A percentile compares a stretch with the other conserved stretches of the same genome.
Evolutionary conservation across 371 early-diverging fungal species (phyloP).

Genomic region (Rhizomucor pusillus): DNA sequence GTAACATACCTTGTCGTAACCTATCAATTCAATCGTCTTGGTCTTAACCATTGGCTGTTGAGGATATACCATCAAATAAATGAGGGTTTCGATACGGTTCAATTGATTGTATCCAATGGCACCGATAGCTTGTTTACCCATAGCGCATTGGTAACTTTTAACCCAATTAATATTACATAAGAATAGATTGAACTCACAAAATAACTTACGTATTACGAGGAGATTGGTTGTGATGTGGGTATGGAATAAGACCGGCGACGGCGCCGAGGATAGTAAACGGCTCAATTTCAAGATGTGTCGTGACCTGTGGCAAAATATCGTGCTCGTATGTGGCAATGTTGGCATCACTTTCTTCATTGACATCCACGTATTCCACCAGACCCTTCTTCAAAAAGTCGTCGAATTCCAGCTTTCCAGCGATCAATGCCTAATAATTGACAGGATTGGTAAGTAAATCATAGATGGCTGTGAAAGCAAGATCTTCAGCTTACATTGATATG

Average conservation of each 20-base stretch:
- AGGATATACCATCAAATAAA: slow-evolving; percentile 96
- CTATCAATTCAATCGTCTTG: slow-evolving; percentile 96
- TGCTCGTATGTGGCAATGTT: slow-evolving; percentile 90
- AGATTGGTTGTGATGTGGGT: slow-evolving; percentile 99
- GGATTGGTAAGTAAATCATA: slow-evolving; percentile 7
- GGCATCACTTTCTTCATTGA: slow-evolving; percentile 98
- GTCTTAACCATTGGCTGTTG: slow-evolving; percentile 99
- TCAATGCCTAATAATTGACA: slow-evolving; percentile 33
- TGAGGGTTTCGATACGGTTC: slow-evolving; percentile 95
- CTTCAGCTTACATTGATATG: slow-evolving; percentile 59
- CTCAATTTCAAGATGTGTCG: slow-evolving; percentile 98
- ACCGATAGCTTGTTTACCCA: slow-evolving; percentile 99
- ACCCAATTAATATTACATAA: background rate
- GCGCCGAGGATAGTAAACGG: slow-evolving; percentile 98
- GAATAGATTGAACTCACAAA: too few relatives aligned
- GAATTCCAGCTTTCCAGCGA: slow-evolving; percentile 71
- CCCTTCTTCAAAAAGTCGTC: slow-evolving; percentile 94
- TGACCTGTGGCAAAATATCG: slow-evolving; percentile 80
- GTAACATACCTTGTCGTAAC: slow-evolving; percentile 82
- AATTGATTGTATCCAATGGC: slow-evolving; percentile 96
- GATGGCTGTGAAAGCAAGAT: background rate
- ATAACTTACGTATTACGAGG: slow-evolving; percentile 95
- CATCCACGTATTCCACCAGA: slow-evolving; percentile 98
- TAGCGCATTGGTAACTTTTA: slow-evolving; percentile 91
- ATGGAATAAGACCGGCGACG: slow-evolving; percentile 99